These are phyloP conservation scores for Nepenthes alata DNA, from an alignment of 179 eudicot species.

Conservation along the genomic window DNA sequence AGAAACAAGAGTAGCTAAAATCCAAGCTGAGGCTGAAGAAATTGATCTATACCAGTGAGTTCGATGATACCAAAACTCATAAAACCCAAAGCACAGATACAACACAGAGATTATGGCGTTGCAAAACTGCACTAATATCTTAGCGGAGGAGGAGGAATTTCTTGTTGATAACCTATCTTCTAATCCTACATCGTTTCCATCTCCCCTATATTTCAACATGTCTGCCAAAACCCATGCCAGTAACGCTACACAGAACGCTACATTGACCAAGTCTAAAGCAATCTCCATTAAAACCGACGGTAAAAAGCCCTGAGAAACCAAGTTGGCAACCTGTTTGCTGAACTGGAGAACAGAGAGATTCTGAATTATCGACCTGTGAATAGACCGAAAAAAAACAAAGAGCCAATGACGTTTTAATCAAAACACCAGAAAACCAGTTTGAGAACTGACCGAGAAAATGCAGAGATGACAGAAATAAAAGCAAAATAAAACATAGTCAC, in stretches of 20 bases:
- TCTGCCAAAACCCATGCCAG: constrained; percentile 53
- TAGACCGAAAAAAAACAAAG: too few relatives aligned
- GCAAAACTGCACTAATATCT: constrained; percentile 29
- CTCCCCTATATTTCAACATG: constrained; percentile 20
- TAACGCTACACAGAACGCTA: constrained; percentile 39
- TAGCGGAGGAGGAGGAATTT: constrained; percentile 14
- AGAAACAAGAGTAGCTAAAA: constrained; percentile 33
- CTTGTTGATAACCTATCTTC: constrained; percentile 6
- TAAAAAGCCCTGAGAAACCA: constrained; percentile 9
- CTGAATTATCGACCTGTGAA: too few relatives aligned
- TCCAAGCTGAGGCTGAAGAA: constrained; percentile 45
- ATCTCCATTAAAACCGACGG: constrained; percentile 21
- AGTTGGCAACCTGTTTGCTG: background rate
- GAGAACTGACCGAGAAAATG: too few relatives aligned
- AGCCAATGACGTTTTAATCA: too few relatives aligned
- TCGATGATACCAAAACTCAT: constrained; percentile 32
- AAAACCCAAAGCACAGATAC: constrained; percentile 28
- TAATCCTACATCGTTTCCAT: constrained; percentile 9
- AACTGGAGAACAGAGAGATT: background rate
- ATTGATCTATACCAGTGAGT: constrained; percentile 15
- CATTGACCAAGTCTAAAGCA: constrained; percentile 30
- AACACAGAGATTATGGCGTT: constrained; percentile 25
- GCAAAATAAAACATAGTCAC: too few relatives aligned
- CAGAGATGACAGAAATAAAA: too few relatives aligned
- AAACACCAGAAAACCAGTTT: too few relatives aligned